These are phyloP conservation scores for Pulveroboletus sp. DNA, from an alignment of 768 basidiomycete genomes.

Conservation along the genomic window DNA sequence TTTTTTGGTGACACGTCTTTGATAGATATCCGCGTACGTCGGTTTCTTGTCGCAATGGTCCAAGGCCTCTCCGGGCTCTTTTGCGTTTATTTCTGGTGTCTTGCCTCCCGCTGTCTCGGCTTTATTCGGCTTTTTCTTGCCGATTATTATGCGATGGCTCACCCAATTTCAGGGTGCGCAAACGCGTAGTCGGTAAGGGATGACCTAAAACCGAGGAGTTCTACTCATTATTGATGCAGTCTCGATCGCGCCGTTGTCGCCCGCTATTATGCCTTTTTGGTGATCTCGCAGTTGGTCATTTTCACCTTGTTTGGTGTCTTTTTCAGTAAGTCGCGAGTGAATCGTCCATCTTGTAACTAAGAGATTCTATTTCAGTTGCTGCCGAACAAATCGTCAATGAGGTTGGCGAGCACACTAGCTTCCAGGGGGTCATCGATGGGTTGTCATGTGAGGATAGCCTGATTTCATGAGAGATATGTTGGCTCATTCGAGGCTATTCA, in stretches of 20 bases:
- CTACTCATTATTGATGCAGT: conserved; percentile 38
- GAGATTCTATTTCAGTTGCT: conserved; percentile 22
- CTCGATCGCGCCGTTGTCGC: conserved; percentile 91
- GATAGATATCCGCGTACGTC: conserved; percentile 52
- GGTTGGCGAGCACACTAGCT: conserved; percentile 46
- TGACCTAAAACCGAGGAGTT: not conserved
- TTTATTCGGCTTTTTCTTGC: conserved; percentile 86
- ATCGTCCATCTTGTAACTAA: not conserved
- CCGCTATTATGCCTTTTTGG: conserved; percentile 90
- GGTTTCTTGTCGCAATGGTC: conserved; percentile 76
- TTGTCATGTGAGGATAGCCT: conserved; percentile 37
- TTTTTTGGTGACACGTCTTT: conserved; percentile 5
- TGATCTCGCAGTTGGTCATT: conserved; percentile 90
- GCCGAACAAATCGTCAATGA: conserved; percentile 43
- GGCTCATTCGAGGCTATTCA: conserved; percentile 20
- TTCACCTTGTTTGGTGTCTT: conserved; percentile 91
- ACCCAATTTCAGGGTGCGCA: conserved; percentile 62
- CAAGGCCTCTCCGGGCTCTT: conserved; percentile 56
- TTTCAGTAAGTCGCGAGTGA: conserved; percentile 58
- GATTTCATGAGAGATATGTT: not conserved
- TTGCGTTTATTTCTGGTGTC: conserved; percentile 89
- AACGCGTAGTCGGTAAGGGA: conserved; percentile 28
- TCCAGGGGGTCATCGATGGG: conserved; percentile 43
- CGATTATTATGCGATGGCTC: conserved; percentile 87
- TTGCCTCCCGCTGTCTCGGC: conserved; percentile 88